Conservation (phyloP, 345 rosid genomes). For the Camelina laxa region DNA sequence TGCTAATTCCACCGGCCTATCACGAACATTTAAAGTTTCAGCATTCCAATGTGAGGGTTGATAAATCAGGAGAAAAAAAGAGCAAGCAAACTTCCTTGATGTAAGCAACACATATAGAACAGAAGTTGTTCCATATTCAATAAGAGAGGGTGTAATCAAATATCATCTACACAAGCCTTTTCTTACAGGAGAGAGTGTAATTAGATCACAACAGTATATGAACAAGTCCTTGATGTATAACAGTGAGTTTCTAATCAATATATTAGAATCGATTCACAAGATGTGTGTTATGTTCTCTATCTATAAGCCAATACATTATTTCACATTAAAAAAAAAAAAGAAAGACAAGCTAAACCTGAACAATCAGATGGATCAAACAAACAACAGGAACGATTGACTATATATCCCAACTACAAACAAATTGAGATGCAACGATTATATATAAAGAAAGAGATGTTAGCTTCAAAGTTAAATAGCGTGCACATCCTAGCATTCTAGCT, state of each 20-base stretch:
- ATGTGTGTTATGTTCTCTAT: constrained; percentile 3
- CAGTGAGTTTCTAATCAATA: constrained; percentile 11
- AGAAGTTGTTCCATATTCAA: constrained; percentile 8
- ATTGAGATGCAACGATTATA: neutral
- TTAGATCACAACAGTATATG: too few relatives aligned
- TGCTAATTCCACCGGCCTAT: constrained; percentile 52
- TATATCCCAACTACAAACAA: neutral
- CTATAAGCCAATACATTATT: constrained; percentile 4
- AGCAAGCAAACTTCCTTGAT: constrained; percentile 23
- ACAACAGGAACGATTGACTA: neutral
- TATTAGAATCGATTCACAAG: neutral
- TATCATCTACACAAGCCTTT: neutral
- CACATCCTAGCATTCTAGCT: constrained; percentile 3
- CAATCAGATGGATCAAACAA: neutral
- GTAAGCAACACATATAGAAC: constrained; percentile 24
- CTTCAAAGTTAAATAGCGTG: constrained; percentile 2
- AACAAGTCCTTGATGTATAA: constrained; percentile 9
- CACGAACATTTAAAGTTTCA: constrained; percentile 58
- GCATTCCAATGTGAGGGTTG: constrained; percentile 41
- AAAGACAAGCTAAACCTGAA: neutral
- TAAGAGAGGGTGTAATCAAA: neutral
- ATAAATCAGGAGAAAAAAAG: constrained; percentile 2
- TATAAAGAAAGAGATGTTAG: neutral
- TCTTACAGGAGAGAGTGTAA: too few relatives aligned
- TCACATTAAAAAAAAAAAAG: neutral